phyloP scores from a whole-genome alignment of 2,329 filamentous ascomycete species.

The Curvularia spicifera region DNA sequence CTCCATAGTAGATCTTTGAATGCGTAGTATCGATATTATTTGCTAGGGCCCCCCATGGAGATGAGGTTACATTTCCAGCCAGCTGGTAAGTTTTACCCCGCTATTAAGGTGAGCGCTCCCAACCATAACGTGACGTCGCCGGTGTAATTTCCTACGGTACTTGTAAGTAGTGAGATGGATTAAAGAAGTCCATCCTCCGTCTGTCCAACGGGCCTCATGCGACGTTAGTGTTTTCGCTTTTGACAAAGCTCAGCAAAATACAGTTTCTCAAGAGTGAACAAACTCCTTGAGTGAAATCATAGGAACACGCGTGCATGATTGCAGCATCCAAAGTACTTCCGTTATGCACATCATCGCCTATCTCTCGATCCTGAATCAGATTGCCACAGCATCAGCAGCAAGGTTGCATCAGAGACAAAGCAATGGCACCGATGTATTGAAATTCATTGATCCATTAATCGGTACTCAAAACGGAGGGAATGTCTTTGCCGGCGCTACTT shows the following conservation, averaged over 20 bases:
- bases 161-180: not conserved
- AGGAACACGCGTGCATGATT: not conserved
- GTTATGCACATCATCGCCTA: constrained; percentile 6
- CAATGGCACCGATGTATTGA: constrained; percentile 35
- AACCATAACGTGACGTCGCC: constrained; percentile 28
- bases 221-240: no score
- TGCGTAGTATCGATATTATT: not conserved
- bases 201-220: not conserved
- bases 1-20: not conserved
- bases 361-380: constrained; percentile 1
- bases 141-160: not conserved
- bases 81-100: constrained; percentile 33
- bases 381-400: constrained; percentile 1
- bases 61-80: constrained; percentile 14
- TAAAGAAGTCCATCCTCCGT: not conserved
- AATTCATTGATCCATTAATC: constrained; percentile 54
- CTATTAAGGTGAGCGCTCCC: constrained; percentile 24
- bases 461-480: constrained; percentile 54
- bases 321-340: not conserved
- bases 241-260: not conserved
- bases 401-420: not conserved
- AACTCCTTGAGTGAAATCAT: not conserved
- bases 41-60: not conserved
- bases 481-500: constrained; percentile 56
- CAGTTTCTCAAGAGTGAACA: not conserved